Conservation (phyloP, 2,329 filamentous ascomycete species). For the Rutstroemia sp. region DNA sequence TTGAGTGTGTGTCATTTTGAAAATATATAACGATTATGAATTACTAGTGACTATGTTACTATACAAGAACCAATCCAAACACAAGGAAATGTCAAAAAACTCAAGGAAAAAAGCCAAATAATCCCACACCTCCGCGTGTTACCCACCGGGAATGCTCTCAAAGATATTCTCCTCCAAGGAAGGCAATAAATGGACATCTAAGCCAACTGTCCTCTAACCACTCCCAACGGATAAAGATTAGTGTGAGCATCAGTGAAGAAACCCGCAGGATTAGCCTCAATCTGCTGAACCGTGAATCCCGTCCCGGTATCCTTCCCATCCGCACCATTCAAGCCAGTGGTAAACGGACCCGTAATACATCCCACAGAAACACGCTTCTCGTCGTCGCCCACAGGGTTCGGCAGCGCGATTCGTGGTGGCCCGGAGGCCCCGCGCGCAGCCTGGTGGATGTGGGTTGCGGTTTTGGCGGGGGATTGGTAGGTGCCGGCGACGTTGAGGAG, state of each 20-base stretch:
- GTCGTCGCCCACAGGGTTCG: slow-evolving; percentile 35
- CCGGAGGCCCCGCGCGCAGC: slow-evolving; percentile 36
- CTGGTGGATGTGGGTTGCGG: slow-evolving; percentile 44
- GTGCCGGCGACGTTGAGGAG: slow-evolving; percentile 38
- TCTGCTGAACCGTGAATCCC: slow-evolving; percentile 38
- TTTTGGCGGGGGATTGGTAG: slow-evolving; percentile 38
- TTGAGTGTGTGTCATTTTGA: too few relatives aligned
- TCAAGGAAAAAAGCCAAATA: too few relatives aligned
- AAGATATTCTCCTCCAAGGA: too few relatives aligned
- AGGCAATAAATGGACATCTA: not conserved
- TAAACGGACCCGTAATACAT: slow-evolving; percentile 35
- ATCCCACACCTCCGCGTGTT: too few relatives aligned
- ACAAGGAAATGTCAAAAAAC: too few relatives aligned
- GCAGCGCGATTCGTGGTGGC: slow-evolving; percentile 40
- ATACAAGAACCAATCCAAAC: too few relatives aligned
- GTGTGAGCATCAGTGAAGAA: slow-evolving; percentile 46
- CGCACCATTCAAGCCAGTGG: slow-evolving; percentile 33
- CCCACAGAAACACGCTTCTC: slow-evolving; percentile 26
- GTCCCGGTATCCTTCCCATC: slow-evolving; percentile 38
- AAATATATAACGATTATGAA: too few relatives aligned
- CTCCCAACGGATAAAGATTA: slow-evolving; percentile 35
- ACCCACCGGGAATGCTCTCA: too few relatives aligned
- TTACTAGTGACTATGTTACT: too few relatives aligned
- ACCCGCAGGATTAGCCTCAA: slow-evolving; percentile 39
- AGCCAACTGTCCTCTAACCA: slow-evolving; percentile 39